A percentile compares a stretch with the other conserved stretches of the same genome.
Conservation (phyloP, 352 stramenopile genomes). For the Blastocystis sp. region DNA sequence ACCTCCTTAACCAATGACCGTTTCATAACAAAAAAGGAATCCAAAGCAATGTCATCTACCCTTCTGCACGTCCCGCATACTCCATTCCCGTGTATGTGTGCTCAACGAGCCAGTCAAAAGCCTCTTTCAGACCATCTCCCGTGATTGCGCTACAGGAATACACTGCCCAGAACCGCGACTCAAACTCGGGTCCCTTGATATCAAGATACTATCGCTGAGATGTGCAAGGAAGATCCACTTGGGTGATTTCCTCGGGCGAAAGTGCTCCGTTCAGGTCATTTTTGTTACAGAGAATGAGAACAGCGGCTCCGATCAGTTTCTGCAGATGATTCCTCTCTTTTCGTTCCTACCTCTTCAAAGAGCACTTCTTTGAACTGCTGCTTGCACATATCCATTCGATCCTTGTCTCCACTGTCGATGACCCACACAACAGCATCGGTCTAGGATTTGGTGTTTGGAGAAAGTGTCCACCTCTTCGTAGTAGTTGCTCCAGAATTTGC, state of each 20-base stretch:
- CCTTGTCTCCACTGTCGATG: slow-evolving; percentile 84
- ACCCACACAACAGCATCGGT: slow-evolving; percentile 99
- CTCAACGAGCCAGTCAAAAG: slow-evolving; percentile 90
- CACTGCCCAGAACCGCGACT: slow-evolving; percentile 73
- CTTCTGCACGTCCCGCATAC: neutral
- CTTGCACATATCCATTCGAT: slow-evolving; percentile 82
- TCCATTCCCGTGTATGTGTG: slow-evolving; percentile 75
- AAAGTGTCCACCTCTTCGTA: slow-evolving; percentile 76
- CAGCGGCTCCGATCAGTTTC: slow-evolving; percentile 88
- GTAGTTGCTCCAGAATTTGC: slow-evolving; percentile 98
- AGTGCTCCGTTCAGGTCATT: slow-evolving; percentile 86
- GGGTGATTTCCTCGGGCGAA: slow-evolving; percentile 75
- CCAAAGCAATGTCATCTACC: neutral
- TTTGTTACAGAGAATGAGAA: slow-evolving; percentile 99
- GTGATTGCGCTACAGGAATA: slow-evolving; percentile 84
- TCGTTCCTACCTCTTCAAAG: slow-evolving; percentile 68
- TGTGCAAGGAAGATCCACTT: slow-evolving; percentile 58
- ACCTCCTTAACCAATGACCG: no score
- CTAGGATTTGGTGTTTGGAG: slow-evolving; percentile 57
- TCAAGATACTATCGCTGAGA: slow-evolving; percentile 50
- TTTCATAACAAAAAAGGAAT: neutral
- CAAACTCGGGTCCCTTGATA: slow-evolving; percentile 52
- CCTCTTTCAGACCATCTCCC: slow-evolving; percentile 81
- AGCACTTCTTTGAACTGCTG: slow-evolving; percentile 76
- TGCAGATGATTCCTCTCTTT: slow-evolving; percentile 63